Percentiles rank a stretch among this genome's conserved stretches.
Conservation (phyloP, 495 filamentous ascomycete genomes). For the Bathelium albidoporum region DNA sequence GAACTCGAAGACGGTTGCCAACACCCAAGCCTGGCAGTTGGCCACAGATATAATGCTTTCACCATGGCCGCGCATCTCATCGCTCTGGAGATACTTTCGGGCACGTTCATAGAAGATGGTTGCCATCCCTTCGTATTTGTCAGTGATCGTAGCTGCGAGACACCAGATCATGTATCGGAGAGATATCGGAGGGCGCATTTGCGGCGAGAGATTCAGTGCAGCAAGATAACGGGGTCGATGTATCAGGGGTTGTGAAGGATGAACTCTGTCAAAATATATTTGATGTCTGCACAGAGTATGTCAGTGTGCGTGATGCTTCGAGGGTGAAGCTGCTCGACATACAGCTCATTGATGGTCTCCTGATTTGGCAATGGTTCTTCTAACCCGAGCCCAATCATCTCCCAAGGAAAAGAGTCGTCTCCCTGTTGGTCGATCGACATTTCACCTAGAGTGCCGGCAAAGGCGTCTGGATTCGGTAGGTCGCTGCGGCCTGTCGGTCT, state of each 20-base stretch:
- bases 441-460: not conserved
- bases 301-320: not conserved
- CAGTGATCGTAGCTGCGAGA: slow-evolving; percentile 68
- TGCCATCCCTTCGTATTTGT: slow-evolving; percentile 66
- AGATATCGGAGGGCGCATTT: slow-evolving; percentile 75
- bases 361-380: slow-evolving; percentile 84
- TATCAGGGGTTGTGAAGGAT: slow-evolving; percentile 75
- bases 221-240: slow-evolving; percentile 79
- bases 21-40: slow-evolving; percentile 70
- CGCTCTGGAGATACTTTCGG: slow-evolving; percentile 78
- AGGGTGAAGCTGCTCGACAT: slow-evolving; percentile 26
- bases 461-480: not conserved
- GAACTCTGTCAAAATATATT: slow-evolving; percentile 84
- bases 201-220: slow-evolving; percentile 73
- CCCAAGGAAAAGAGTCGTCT: slow-evolving; percentile 47
- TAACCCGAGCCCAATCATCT: slow-evolving; percentile 87
- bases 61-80: slow-evolving; percentile 89
- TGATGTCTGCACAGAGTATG: slow-evolving; percentile 46
- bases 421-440: slow-evolving; percentile 9
- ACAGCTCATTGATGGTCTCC: slow-evolving; percentile 88
- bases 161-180: slow-evolving; percentile 94
- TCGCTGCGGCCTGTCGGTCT: not conserved
- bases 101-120: slow-evolving; percentile 79
- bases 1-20: slow-evolving; percentile 81
- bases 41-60: slow-evolving; percentile 74